Base-by-base conservation (phyloP, 495 filamentous ascomycete genomes). In the Letharia columbiana region DNA sequence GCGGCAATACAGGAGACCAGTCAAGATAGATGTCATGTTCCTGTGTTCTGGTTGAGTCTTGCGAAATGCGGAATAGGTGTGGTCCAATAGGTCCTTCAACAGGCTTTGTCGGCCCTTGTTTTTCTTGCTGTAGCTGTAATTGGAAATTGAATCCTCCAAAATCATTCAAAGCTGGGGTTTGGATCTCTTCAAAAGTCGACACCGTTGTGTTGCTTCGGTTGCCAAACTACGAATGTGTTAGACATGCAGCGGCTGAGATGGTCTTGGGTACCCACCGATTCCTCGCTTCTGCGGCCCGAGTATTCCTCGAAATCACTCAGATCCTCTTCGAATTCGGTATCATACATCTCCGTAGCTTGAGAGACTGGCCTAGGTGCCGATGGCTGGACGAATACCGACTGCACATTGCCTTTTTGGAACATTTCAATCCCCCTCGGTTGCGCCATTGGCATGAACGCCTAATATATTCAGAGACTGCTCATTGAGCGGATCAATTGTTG, bases 11-110 rank as follows among this genome's bases (percentile, higher is more conserved):
- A 23, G 89, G 89, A 28, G 89, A 90, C 71, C 90, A 80, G 37
- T 83, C 81, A 41, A 90, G 80, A 49, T 83, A 80, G 68, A 86
- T 81, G 64, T 84, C 79, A 49, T 84, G 81, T 64, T 88, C 86
- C 47, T 77, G 71, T 15, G 75, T 35, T 20, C 54, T 35, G 8
- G 31, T 72, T 17, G 78, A 60, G 76, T 79, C 62, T 80, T 75
- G 73, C 54, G 75, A 87, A 42, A 78, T 79, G 64, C 90, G 83
- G 77, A 97, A 97, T n/a, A 97, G 80, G 78, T 96, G 92, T 4
- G 92, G 92, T 7, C 92, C 92, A 67, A 79, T 81, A 9, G 92
- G 92, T 33, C 92, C 92, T 71, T 91, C 84, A 3, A 91, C 87
- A 45, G 85, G 78, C 71, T 86, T 88, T 62, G 78, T 70, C 45